Evolutionary conservation across 306 rosid genomes (phyloP).

Genomic region (Lotus japonicus): DNA sequence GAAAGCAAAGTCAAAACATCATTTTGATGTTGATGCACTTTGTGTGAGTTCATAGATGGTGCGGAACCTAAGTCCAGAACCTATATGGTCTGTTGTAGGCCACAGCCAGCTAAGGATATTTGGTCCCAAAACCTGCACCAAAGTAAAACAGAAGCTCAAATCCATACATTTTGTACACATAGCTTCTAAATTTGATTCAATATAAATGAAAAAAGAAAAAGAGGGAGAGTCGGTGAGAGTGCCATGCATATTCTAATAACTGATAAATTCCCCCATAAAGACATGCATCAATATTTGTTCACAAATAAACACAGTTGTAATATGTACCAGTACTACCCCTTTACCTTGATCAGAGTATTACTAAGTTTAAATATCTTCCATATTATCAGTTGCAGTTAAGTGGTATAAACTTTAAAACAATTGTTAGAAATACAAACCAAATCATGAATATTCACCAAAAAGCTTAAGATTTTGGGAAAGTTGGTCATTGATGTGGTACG

Average conservation of each 20-base stretch:
- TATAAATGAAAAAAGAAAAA: background rate
- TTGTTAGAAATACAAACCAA: background rate
- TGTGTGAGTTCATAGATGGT: slow-evolving; percentile 43
- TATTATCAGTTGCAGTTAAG: background rate
- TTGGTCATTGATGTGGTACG: background rate
- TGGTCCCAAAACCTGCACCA: slow-evolving; percentile 78
- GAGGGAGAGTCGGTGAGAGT: background rate
- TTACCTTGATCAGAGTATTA: background rate
- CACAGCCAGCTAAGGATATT: slow-evolving; percentile 66
- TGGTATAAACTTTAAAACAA: background rate
- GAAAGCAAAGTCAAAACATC: slow-evolving; percentile 25
- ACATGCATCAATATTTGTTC: no score
- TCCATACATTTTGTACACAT: background rate
- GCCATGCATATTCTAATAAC: background rate
- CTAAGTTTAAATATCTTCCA: background rate
- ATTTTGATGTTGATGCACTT: slow-evolving; percentile 37
- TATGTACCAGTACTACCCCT: background rate
- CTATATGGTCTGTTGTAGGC: slow-evolving; percentile 67
- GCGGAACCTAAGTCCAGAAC: slow-evolving; percentile 69
- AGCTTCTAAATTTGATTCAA: background rate
- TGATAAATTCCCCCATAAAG: no score
- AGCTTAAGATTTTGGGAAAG: background rate
- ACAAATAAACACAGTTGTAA: no score
- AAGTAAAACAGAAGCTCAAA: slow-evolving; percentile 24
- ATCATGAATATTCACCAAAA: background rate